These are phyloP conservation scores for Botrytis hyacinthi DNA, from an alignment of 2,329 filamentous ascomycete genomes.

Conservation along the genomic window DNA sequence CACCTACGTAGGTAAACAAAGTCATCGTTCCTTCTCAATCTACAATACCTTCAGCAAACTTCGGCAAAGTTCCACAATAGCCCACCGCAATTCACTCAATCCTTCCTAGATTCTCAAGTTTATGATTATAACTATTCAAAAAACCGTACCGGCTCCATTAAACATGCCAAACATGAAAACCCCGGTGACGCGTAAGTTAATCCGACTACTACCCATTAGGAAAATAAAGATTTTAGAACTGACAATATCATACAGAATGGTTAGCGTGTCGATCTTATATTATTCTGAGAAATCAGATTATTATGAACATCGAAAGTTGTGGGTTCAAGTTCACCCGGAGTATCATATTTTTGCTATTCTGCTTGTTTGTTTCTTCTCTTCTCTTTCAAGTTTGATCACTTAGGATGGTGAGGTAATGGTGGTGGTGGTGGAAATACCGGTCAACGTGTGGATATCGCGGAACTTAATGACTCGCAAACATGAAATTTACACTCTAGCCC, in stretches of 20 bases:
- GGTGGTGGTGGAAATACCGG: not conserved
- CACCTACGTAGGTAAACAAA: not conserved
- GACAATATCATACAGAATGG: slow-evolving; percentile 21
- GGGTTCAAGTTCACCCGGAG: slow-evolving; percentile 22
- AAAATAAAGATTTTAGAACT: not conserved
- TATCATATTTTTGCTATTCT: not conserved
- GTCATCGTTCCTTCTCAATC: not conserved
- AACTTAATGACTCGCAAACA: not conserved
- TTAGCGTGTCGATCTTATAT: slow-evolving; percentile 31
- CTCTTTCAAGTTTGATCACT: not conserved
- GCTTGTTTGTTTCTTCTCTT: not conserved
- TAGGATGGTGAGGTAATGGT: not conserved
- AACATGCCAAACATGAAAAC: slow-evolving; percentile 15
- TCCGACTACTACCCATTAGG: too few species aligned
- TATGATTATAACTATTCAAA: not conserved
- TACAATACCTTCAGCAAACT: not conserved
- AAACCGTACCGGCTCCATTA: not conserved
- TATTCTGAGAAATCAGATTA: slow-evolving; percentile 13
- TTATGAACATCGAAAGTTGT: slow-evolving; percentile 25
- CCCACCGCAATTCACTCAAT: slow-evolving; percentile 6
- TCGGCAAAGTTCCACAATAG: not conserved
- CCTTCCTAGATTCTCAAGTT: not conserved
- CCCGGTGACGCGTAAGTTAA: slow-evolving; percentile 19
- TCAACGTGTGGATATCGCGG: not conserved
- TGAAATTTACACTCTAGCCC: not conserved